A percentile compares a stretch with the other conserved stretches of the same genome.
phyloP scores from a whole-genome alignment of 2,329 filamentous ascomycete genomes.

The Delphinella strobiligena region DNA sequence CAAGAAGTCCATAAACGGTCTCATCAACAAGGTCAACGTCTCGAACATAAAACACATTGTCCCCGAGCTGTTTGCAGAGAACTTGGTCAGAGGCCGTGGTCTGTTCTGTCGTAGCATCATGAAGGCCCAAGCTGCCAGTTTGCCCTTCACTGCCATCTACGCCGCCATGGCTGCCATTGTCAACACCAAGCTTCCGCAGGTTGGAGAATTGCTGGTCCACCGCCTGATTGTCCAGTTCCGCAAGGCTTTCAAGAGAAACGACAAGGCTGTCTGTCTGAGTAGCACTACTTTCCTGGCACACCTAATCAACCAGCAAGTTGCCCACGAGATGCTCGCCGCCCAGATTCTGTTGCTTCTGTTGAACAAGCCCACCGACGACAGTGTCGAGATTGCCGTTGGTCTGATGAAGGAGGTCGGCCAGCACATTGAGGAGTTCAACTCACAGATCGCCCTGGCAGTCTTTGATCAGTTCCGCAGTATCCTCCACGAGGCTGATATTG shows the following conservation, averaged over 20 bases:
- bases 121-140: slow-evolving; percentile 92
- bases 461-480: slow-evolving; percentile 96
- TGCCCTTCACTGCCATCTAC: slow-evolving; percentile 94
- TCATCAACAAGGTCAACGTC: slow-evolving; percentile 99
- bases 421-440: slow-evolving; percentile 91
- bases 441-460: slow-evolving; percentile 73
- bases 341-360: slow-evolving; percentile 87
- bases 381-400: slow-evolving; percentile 92
- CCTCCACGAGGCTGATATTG: slow-evolving; percentile 90
- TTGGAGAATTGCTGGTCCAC: slow-evolving; percentile 80
- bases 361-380: slow-evolving; percentile 92
- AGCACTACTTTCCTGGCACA: slow-evolving; percentile 93
- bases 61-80: slow-evolving; percentile 90
- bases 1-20: slow-evolving; percentile 96
- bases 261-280: slow-evolving; percentile 89
- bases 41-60: slow-evolving; percentile 97
- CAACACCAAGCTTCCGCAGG: slow-evolving; percentile 91
- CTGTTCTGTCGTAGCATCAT: slow-evolving; percentile 93
- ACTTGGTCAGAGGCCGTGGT: slow-evolving; percentile 79
- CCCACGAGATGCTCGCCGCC: slow-evolving; percentile 83
- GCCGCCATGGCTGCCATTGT: slow-evolving; percentile 93
- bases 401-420: slow-evolving; percentile 88
- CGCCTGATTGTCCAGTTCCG: slow-evolving; percentile 83
- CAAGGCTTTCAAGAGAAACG: slow-evolving; percentile 90
- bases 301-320: slow-evolving; percentile 90